Conservation (phyloP, 1,284 basidiomycete species). For the Cryptococcus sp. region DNA sequence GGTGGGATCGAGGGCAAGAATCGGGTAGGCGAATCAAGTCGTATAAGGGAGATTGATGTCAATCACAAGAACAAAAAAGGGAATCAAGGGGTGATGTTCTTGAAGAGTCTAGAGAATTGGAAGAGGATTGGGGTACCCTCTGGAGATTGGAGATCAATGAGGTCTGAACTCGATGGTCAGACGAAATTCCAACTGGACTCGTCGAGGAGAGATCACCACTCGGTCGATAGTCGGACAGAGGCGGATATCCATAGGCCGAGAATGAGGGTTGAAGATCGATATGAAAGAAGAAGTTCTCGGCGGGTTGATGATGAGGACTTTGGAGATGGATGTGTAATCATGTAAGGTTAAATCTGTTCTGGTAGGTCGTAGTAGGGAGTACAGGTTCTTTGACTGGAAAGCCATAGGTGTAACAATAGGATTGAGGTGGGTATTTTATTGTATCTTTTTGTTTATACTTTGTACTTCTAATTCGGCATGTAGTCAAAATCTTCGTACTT, state of each 20-base stretch:
- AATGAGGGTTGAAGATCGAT: neutral
- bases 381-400: too few species aligned
- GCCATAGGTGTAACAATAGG: too few species aligned
- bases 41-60: too few species aligned
- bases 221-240: neutral
- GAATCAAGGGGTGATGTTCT: slow-evolving; percentile 28
- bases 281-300: neutral
- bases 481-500: too few species aligned
- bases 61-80: too few species aligned
- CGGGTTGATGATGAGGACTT: slow-evolving; percentile 4
- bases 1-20: slow-evolving; percentile 49
- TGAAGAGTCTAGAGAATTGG: slow-evolving; percentile 23
- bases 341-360: neutral
- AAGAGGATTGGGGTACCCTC: neutral
- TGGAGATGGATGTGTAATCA: slow-evolving; percentile 8
- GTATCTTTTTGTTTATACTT: too few species aligned
- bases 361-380: too few species aligned
- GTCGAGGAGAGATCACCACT: neutral
- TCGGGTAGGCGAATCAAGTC: too few species aligned
- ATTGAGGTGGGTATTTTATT: too few species aligned
- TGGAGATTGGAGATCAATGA: neutral
- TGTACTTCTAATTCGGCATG: too few species aligned
- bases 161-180: neutral
- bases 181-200: neutral
- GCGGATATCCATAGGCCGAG: neutral